Evolutionary conservation across 2,329 filamentous ascomycete genomes (phyloP), one percentile per base, ranked within the genome.

Genomic region (Beauveria sp.): DNA sequence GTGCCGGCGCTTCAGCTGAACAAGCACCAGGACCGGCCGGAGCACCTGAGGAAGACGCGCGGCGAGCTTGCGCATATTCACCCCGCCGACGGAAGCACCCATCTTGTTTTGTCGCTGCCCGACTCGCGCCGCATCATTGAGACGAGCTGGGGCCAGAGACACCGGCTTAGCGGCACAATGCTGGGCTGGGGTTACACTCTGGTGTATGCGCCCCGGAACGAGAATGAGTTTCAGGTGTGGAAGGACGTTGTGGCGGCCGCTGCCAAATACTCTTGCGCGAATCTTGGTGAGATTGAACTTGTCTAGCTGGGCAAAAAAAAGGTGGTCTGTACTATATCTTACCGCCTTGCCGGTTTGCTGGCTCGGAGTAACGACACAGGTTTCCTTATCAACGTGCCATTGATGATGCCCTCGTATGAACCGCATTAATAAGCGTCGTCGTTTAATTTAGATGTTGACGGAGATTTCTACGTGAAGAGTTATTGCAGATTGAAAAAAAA

Each of bases 131-230:
- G 66, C 40, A 67, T 71, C 8, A 70, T 77, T 53, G 66, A 62
- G 16, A 66, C 63, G 50, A 72, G 73, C 1, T 78, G 76, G 75
- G 76, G 69, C 22, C 71, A 76, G 69, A 66, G 76, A 5, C 76
- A 78, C 58, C 63, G 63, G 43, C 65, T 78, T 28, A 64, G 63
- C 43, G 58, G 65, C 53, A 45, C 58, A 1, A 45, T 58, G 9
- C 47, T 67, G 20, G 54, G 59, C 24, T 66, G 66, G 65, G 65
- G 66, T 1, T 67, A 67, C 22, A 66, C 65, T 1, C 54, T 67
- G 14, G 30, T 66, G 2, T 67, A 67, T 24, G 66, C 63, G 9
- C 66, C 66, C 26, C 43, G 63, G 26, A 56, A 64, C 18, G 59
- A 65, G 20, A 14, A 55, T 10, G 66, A 67, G n/a, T 61, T 66